Conservation (phyloP, 805 yeast genomes). For the Pichia cephalocereana region DNA sequence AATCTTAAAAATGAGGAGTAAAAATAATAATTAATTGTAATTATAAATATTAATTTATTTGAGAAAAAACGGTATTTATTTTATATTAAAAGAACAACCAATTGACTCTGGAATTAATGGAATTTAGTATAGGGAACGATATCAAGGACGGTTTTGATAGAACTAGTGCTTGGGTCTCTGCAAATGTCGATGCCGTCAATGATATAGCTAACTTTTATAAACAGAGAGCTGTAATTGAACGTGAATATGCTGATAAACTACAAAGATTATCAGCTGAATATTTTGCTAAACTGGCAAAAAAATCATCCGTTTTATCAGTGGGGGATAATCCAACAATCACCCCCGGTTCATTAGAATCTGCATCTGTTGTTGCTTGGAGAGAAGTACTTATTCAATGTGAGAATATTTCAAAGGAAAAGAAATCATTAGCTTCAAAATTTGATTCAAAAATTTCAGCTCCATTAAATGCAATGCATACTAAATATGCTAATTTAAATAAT, state of each 20-base stretch:
- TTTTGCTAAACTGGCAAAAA: slow-evolving; percentile 66
- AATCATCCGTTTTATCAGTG: slow-evolving; percentile 61
- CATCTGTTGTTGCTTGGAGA: slow-evolving; percentile 83
- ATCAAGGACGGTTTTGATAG: slow-evolving; percentile 71
- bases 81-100: too few species aligned
- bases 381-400: slow-evolving; percentile 82
- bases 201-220: slow-evolving; percentile 79
- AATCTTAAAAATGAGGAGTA: too few species aligned
- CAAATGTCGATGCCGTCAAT: slow-evolving; percentile 63
- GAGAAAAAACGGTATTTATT: too few species aligned
- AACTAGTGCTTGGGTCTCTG: slow-evolving; percentile 70
- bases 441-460: slow-evolving; percentile 53
- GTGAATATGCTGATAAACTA: slow-evolving; percentile 68
- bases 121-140: slow-evolving; percentile 54
- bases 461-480: slow-evolving; percentile 41
- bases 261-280: slow-evolving; percentile 56
- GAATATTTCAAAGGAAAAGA: slow-evolving; percentile 58
- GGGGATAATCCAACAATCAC: slow-evolving; percentile 89
- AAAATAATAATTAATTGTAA: too few species aligned
- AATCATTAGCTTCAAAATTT: slow-evolving; percentile 50
- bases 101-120: slow-evolving; percentile 10
- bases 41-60: too few species aligned
- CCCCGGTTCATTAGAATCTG: slow-evolving; percentile 90
- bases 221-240: slow-evolving; percentile 75
- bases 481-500: slow-evolving; percentile 44